Evolutionary conservation across 805 yeast genomes (phyloP).

Genomic region (Kuraishia cidri): DNA sequence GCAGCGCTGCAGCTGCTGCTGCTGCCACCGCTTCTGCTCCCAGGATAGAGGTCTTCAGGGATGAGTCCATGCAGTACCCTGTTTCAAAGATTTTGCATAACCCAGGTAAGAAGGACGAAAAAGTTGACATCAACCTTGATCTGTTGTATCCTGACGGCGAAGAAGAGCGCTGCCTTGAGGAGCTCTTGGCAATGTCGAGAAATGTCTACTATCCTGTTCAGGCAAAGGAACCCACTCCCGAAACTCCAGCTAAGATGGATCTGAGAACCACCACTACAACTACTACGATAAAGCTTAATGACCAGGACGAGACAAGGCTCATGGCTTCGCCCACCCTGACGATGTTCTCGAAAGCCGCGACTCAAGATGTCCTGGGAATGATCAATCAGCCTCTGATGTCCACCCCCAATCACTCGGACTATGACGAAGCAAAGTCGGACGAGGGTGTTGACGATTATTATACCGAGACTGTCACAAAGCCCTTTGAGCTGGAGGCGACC

Average conservation of each 20-base stretch:
- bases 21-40: slow-evolving; percentile 5
- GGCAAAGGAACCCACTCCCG: not conserved
- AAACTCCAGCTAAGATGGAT: not conserved
- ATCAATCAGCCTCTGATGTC: slow-evolving; percentile 46
- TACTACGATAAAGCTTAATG: not conserved
- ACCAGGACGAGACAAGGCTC: slow-evolving; percentile 6
- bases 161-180: slow-evolving; percentile 56
- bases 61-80: slow-evolving; percentile 22
- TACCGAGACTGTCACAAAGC: slow-evolving; percentile 35
- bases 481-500: no score
- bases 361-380: slow-evolving; percentile 67
- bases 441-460: slow-evolving; percentile 25
- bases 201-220: not conserved
- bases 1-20: no score
- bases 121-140: slow-evolving; percentile 49
- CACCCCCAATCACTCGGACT: slow-evolving; percentile 16
- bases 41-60: slow-evolving; percentile 27
- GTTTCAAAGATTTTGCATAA: slow-evolving; percentile 40
- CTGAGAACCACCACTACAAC: not conserved
- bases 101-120: slow-evolving; percentile 55
- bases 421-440: slow-evolving; percentile 6
- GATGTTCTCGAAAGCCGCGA: slow-evolving; percentile 64
- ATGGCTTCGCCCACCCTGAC: slow-evolving; percentile 75
- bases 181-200: slow-evolving; percentile 29
- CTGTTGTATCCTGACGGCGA: slow-evolving; percentile 35